Conservation (phyloP, 257 asterid genomes). For the Osmanthus fragrans region DNA sequence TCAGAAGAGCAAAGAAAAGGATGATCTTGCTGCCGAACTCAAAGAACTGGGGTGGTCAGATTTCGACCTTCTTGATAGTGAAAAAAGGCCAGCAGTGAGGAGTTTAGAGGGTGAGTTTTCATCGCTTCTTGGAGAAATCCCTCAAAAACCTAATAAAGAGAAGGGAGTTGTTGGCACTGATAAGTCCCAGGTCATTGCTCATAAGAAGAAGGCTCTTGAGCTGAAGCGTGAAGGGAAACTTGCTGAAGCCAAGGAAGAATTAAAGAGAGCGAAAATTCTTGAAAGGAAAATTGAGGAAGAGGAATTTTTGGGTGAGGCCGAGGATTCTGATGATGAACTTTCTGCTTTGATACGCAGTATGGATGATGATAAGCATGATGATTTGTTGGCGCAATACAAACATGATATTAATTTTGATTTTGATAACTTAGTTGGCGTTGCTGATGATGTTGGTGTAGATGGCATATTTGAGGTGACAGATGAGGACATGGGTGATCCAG, state of each 20-base stretch:
- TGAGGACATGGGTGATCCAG: conserved; percentile 88
- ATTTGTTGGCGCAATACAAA: conserved; percentile 38
- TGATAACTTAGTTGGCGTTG: conserved; percentile 42
- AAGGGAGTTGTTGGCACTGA: conserved; percentile 45
- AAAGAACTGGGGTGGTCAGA: conserved; percentile 98
- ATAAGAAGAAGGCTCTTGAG: conserved; percentile 88
- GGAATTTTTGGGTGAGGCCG: conserved; percentile 77
- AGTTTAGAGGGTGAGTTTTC: conserved; percentile 88
- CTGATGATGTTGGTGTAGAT: conserved; percentile 54
- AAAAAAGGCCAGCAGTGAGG: conserved; percentile 52
- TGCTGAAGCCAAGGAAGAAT: conserved; percentile 88
- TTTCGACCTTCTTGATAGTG: conserved; percentile 62
- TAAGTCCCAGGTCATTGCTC: conserved; percentile 71
- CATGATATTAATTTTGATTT: conserved; percentile 52
- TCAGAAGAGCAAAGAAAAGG: conserved; percentile 57
- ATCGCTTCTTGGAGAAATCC: conserved; percentile 65
- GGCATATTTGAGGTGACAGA: conserved; percentile 71
- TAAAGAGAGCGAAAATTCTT: conserved; percentile 89
- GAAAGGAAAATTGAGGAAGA: conserved; percentile 91
- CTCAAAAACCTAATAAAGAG: conserved; percentile 49
- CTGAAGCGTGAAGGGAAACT: conserved; percentile 88
- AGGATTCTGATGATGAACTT: conserved; percentile 91
- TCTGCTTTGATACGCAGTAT: conserved; percentile 62
- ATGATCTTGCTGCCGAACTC: conserved; percentile 80
- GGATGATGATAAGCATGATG: conserved; percentile 53